Evolutionary conservation across 2,329 filamentous ascomycete species (phyloP), one percentile per base, ranked within the genome.

Genomic region (Lomentospora prolificans): DNA sequence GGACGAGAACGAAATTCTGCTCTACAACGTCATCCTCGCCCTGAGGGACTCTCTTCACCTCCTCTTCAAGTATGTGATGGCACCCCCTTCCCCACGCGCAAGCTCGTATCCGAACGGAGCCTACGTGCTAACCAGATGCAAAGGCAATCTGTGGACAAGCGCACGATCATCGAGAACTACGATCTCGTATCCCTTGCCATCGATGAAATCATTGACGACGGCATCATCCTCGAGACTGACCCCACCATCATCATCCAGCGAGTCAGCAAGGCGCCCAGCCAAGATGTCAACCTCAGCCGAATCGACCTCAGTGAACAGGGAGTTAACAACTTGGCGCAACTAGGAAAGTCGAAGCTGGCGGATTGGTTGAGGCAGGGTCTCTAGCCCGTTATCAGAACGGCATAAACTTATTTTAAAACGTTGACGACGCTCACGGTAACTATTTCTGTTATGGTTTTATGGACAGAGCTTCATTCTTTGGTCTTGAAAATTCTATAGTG

Each of bases 111-210:
- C 3, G 12, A 28, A 17, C 19, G 14, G 14, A 10, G 50, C 31
- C n/a, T 6, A n/a, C 12, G 9, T 30, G 53, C 58, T 62, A 50
- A 61, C 57, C 17, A 5, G n/a, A 33, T 19, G 30, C 27, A 46
- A 62, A 96, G 90, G 72, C 92, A 95, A 80, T 90, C 90, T 31
- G 91, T 95, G 53, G 94, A 99, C 76, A 96, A 96, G 80, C 86
- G 94, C 62, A 97, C 94, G 57, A 90, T 97, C 62, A 86, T 97
- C 66, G 94, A 99, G 74, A 97, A 97, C 80, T 99, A 97, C 77
- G 94, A 97, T 72, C 81, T 97, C 22, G 89, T 96, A 60, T 88
- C 90, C 12, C 82, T 99, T 55, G 89, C 91, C 48, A 89, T 99
- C 61, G 94, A 99, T 71, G 94, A 99, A 72, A 92, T 95, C 60